phyloP scores from a whole-genome alignment of 441 rosid species.

The Pelargonium citronellum region DNA sequence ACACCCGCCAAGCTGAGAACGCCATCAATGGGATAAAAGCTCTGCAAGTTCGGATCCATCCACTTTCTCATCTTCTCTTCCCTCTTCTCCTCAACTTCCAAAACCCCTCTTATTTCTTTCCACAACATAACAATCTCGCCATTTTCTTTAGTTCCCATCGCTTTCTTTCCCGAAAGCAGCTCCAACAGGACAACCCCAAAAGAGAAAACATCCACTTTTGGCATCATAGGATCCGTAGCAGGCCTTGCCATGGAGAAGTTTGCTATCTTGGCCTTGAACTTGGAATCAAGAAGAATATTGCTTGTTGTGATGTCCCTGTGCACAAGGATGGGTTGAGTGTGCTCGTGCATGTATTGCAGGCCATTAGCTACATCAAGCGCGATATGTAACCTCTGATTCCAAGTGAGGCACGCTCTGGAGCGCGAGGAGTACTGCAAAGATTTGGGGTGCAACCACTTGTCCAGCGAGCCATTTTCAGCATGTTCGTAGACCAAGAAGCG shows the following conservation, averaged over 20 bases:
- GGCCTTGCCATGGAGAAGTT: slow-evolving; percentile 51
- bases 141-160: slow-evolving; percentile 36
- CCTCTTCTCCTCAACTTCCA: slow-evolving; percentile 36
- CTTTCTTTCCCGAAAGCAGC: slow-evolving; percentile 54
- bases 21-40: slow-evolving; percentile 40
- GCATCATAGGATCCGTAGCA: slow-evolving; percentile 27
- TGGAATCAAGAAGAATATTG: slow-evolving; percentile 48
- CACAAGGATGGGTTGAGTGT: slow-evolving; percentile 46
- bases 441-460: slow-evolving; percentile 42
- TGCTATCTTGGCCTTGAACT: slow-evolving; percentile 50
- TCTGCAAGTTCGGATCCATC: slow-evolving; percentile 55
- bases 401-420: slow-evolving; percentile 30
- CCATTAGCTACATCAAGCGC: slow-evolving; percentile 58
- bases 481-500: slow-evolving; percentile 54
- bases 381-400: slow-evolving; percentile 46
- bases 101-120: slow-evolving; percentile 35
- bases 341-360: slow-evolving; percentile 59
- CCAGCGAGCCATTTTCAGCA: slow-evolving; percentile 54
- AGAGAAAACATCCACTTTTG: slow-evolving; percentile 50
- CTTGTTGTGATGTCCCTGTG: slow-evolving; percentile 46
- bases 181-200: slow-evolving; percentile 53
- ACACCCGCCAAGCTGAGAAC: slow-evolving; percentile 45
- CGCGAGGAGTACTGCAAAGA: slow-evolving; percentile 25
- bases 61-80: slow-evolving; percentile 41
- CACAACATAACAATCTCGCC: slow-evolving; percentile 40